phyloP scores from a whole-genome alignment of 345 rosid species.

The Dimocarpus longan region DNA sequence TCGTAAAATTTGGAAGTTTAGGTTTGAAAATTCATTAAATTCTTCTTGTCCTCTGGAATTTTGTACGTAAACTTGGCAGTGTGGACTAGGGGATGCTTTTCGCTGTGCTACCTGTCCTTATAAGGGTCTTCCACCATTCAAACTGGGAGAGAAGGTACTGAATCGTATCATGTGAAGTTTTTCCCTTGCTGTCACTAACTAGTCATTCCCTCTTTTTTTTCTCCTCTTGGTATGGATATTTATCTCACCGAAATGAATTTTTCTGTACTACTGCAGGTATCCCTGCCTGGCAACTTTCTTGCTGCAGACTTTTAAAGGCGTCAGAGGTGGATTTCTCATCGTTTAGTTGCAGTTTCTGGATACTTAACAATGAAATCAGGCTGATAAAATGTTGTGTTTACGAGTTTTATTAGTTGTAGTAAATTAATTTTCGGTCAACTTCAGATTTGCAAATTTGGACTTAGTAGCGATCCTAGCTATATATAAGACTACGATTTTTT shows the following conservation, averaged over 20 bases:
- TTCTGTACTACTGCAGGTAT: conserved; percentile 51
- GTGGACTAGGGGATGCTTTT: conserved; percentile 97
- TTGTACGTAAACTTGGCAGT: conserved; percentile 39
- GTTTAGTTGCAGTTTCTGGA: not conserved
- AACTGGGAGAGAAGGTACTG: conserved; percentile 88
- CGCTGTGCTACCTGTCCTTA: conserved; percentile 95
- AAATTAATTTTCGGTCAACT: not conserved
- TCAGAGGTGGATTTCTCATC: not conserved
- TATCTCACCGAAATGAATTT: not conserved
- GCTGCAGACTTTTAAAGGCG: conserved; percentile 64
- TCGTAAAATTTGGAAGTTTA: not conserved
- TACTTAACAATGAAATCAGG: not conserved
- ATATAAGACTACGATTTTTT: no score
- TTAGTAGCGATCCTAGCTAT: no score
- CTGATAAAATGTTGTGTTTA: not conserved
- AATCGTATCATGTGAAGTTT: conserved; percentile 18
- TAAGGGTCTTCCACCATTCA: conserved; percentile 89
- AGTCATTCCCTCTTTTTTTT: not conserved
- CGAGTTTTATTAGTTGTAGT: not conserved
- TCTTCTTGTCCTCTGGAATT: not conserved
- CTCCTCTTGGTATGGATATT: not conserved
- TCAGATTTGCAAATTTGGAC: no score
- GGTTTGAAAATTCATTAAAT: not conserved
- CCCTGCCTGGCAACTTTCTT: conserved; percentile 75
- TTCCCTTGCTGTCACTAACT: not conserved